Evolutionary conservation across 164 flowering plant species (phyloP), one percentile per base, ranked within the genome.

Genomic region (Dillenia turbinata): DNA sequence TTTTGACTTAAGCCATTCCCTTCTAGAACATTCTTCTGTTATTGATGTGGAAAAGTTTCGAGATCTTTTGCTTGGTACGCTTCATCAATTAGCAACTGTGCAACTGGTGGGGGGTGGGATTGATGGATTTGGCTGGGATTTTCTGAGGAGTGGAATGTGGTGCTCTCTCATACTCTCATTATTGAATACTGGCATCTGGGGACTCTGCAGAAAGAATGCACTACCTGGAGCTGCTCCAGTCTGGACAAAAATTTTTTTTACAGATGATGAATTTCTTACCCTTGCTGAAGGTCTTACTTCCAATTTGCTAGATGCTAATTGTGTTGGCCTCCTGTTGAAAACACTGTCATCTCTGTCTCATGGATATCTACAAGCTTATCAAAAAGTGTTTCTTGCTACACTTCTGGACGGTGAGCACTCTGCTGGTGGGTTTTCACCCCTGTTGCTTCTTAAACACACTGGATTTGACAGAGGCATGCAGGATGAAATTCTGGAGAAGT

Each of bases 91-190:
- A 51, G 26, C 66, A 65, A 61, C 70, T 61, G 61, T 68, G 46
- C 63, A 54, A 56, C 22, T 69, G 17, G 50, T 75, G 22, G 22
- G 22, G 5, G 79, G 63, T 46, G 71, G 73, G 44, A 44, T 70
- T 48, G 64, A 68, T 45, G 79, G 74, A 15, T 62, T 78, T 9
- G 86, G 87, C 16, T 95, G 96, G 96, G 84, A 88, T 73, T 85
- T 87, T 54, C 62, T 87, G 44, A 82, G 92, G 73, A 67, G 58
- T 76, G 96, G 89, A n/a, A 74, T 81, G 54, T 92, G 96, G 88
- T 59, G 89, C 19, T 86, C 96, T 61, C 70, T 88, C 48, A 62
- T 82, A 14, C 79, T 88, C 12, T 85, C 87, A 49, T 50, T 87
- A 45, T 74, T 92, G 57, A 66, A 74, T 69, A 66, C 72, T 62